Conservation (phyloP, 495 filamentous ascomycete genomes). For the Tuber indicum region DNA sequence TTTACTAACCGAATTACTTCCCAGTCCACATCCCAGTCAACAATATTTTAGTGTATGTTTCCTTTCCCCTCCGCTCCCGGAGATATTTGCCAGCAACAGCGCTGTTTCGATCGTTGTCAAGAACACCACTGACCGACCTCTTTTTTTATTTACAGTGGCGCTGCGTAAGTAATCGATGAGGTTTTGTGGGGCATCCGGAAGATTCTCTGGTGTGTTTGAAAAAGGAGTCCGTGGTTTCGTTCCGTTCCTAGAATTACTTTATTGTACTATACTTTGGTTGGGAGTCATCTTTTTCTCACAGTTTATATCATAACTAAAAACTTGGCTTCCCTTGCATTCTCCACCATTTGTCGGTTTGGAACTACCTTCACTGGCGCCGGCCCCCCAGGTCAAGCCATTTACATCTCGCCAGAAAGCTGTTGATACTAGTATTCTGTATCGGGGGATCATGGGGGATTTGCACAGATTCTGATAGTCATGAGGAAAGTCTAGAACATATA, state of each 20-base stretch:
- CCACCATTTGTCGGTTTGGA: background rate
- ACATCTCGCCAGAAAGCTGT: background rate
- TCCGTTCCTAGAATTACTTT: conserved; percentile 16
- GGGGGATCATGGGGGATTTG: background rate
- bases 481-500: background rate
- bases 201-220: conserved; percentile 5
- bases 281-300: conserved; percentile 13
- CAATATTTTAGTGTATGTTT: conserved; percentile 61
- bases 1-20: conserved; percentile 6
- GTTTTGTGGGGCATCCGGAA: conserved; percentile 11
- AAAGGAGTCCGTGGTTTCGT: conserved; percentile 23
- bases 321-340: background rate
- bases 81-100: background rate
- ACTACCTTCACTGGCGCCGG: background rate
- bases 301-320: background rate
- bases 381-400: background rate
- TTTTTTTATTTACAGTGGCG: conserved; percentile 18
- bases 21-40: conserved; percentile 76
- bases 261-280: conserved; percentile 31
- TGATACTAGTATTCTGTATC: background rate
- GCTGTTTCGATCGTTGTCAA: background rate
- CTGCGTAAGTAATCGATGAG: conserved; percentile 28
- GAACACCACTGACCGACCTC: background rate
- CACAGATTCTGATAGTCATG: background rate
- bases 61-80: background rate